These are phyloP conservation scores for Comarum palustre DNA, from an alignment of 306 rosid genomes.

Conservation along the genomic window DNA sequence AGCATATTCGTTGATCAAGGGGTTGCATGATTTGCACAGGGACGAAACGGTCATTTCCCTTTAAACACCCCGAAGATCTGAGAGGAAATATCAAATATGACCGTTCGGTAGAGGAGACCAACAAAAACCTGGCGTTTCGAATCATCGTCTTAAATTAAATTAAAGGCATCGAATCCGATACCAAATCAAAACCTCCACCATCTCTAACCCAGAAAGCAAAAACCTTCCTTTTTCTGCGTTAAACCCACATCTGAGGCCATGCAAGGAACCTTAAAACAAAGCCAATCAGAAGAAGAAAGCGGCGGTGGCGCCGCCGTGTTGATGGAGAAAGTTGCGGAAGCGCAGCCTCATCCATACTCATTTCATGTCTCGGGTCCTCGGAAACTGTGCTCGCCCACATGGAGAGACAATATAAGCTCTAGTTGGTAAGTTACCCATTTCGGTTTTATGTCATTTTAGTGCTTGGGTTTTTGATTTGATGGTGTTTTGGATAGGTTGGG, in stretches of 20 bases:
- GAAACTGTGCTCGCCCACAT: slow-evolving; percentile 61
- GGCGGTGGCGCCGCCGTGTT: slow-evolving; percentile 11
- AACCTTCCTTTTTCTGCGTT: background rate
- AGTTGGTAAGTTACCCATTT: slow-evolving; percentile 67
- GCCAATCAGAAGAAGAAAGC: slow-evolving; percentile 1
- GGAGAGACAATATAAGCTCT: slow-evolving; percentile 76
- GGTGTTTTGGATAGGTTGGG: background rate
- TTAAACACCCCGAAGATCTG: background rate
- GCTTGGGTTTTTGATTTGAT: background rate
- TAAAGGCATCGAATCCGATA: slow-evolving; percentile 5
- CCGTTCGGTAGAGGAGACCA: slow-evolving; percentile 40
- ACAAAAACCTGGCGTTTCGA: slow-evolving; percentile 24
- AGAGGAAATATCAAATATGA: slow-evolving; percentile 55
- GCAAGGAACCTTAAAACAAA: slow-evolving; percentile 28
- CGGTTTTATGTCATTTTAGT: background rate
- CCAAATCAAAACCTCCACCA: background rate
- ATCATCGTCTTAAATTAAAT: background rate
- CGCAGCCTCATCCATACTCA: slow-evolving; percentile 66
- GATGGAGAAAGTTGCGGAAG: slow-evolving; percentile 18
- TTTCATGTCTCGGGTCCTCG: slow-evolving; percentile 96
- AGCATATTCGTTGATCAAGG: background rate
- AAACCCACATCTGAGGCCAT: slow-evolving; percentile 4
- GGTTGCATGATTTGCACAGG: background rate
- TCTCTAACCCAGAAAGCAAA: background rate
- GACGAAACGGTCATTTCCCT: slow-evolving; percentile 2